Conservation (phyloP, 768 basidiomycete species). For the Postia placenta region DNA sequence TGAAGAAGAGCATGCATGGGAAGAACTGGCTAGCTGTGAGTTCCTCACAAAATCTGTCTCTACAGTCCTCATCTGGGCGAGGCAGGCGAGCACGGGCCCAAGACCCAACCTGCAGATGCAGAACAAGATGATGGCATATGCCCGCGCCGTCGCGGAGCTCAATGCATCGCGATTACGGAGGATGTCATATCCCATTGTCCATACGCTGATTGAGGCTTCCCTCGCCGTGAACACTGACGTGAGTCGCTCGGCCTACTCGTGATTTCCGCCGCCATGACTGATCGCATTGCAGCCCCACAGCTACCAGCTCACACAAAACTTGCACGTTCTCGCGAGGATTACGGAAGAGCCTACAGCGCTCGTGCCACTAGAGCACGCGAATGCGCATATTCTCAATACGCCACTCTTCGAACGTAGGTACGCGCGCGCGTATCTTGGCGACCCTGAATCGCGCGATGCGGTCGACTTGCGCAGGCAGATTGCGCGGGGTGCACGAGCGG, state of each 20-base stretch:
- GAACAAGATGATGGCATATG: conserved; percentile 94
- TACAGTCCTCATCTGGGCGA: not conserved
- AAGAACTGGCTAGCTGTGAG: conserved; percentile 50
- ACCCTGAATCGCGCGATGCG: conserved; percentile 60
- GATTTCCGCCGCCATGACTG: not conserved
- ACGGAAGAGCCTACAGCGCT: conserved; percentile 70
- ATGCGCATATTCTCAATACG: conserved; percentile 77
- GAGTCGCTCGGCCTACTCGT: conserved; percentile 18
- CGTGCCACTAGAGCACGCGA: conserved; percentile 71
- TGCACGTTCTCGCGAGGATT: conserved; percentile 71
- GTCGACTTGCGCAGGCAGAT: conserved; percentile 64
- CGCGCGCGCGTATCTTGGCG: conserved; percentile 68
- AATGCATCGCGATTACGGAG: conserved; percentile 69
- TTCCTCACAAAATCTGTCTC: conserved; percentile 8
- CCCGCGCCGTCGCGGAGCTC: conserved; percentile 71
- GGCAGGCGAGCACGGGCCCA: conserved; percentile 40
- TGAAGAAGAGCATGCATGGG: conserved; percentile 57
- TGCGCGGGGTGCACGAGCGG: conserved; percentile 69
- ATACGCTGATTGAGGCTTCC: conserved; percentile 65
- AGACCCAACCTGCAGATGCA: conserved; percentile 76
- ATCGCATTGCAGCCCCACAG: conserved; percentile 30
- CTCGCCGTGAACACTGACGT: conserved; percentile 54
- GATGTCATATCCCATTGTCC: conserved; percentile 70
- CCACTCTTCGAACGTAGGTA: conserved; percentile 78
- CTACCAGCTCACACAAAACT: conserved; percentile 61